phyloP scores from a whole-genome alignment of 2,329 filamentous ascomycete genomes.

The Ceratocystis harringtonii region DNA sequence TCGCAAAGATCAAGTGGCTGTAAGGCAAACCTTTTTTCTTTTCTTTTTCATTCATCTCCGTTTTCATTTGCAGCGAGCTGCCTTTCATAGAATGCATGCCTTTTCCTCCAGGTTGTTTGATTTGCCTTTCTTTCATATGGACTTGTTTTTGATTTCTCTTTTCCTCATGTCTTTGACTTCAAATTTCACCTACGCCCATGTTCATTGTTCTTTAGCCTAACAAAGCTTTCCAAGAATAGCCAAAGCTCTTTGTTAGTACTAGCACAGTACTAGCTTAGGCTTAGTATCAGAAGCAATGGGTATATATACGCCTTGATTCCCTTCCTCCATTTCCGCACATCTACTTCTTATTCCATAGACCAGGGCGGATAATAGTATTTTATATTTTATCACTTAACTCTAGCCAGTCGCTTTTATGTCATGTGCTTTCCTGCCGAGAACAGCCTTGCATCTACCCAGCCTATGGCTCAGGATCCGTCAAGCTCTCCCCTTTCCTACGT shows the following conservation, averaged over 20 bases:
- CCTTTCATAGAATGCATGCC: background rate
- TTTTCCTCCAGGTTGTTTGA: background rate
- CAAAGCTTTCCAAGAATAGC: background rate
- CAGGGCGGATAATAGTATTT: no score
- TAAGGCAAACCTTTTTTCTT: slow-evolving; percentile 21
- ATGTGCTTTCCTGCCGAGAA: background rate
- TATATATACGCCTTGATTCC: no score
- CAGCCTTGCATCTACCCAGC: background rate
- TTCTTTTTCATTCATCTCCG: slow-evolving; percentile 4
- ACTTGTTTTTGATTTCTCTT: background rate
- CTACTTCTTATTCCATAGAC: no score
- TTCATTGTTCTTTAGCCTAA: no score
- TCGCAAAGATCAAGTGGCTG: slow-evolving; percentile 78
- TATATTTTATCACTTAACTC: no score
- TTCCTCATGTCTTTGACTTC: background rate
- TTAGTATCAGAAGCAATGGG: no score
- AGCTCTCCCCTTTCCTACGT: background rate
- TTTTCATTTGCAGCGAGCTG: background rate
- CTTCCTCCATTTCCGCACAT: no score
- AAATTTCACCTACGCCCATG: no score
- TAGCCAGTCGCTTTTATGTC: background rate
- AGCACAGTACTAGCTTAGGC: no score
- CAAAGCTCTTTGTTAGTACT: background rate
- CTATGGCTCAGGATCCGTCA: background rate
- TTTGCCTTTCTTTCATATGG: background rate